These are phyloP conservation scores for Cercophora sp. DNA, from an alignment of 495 filamentous ascomycete species.

Conservation along the genomic window DNA sequence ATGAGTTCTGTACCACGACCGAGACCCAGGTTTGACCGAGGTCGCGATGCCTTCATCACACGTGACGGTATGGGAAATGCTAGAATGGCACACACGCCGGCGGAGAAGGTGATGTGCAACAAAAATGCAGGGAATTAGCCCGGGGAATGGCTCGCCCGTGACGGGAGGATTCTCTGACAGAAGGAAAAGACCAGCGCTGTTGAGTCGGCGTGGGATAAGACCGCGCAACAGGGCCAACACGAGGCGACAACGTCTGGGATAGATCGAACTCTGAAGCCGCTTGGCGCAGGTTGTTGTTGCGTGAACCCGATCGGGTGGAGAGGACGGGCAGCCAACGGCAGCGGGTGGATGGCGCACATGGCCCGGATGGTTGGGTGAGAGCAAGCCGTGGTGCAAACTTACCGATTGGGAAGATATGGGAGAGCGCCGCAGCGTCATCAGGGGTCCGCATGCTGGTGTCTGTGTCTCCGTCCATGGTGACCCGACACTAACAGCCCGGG, in stretches of 20 bases:
- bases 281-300: conserved; percentile 18
- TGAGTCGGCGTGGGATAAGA: conserved; percentile 16
- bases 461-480: conserved; percentile 21
- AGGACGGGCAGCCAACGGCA: conserved; percentile 34
- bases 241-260: not conserved
- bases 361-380: conserved; percentile 44
- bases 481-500: conserved; percentile 7
- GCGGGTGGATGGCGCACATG: conserved; percentile 36
- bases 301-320: conserved; percentile 24
- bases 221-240: not conserved
- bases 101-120: not conserved
- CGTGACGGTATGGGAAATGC: too few species aligned
- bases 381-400: conserved; percentile 27
- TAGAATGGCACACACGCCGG: too few species aligned
- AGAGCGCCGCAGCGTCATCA: conserved; percentile 36
- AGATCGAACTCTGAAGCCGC: conserved; percentile 13
- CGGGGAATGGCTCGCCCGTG: too few species aligned
- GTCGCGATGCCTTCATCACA: too few species aligned
- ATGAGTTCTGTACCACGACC: too few species aligned
- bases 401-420: conserved; percentile 50
- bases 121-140: not conserved
- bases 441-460: conserved; percentile 39
- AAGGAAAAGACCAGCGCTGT: conserved; percentile 12
- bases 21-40: too few species aligned
- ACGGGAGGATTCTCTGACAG: conserved; percentile 20